These are phyloP conservation scores for Leonotis leonurus DNA, from an alignment of 257 asterid genomes.

Conservation along the genomic window DNA sequence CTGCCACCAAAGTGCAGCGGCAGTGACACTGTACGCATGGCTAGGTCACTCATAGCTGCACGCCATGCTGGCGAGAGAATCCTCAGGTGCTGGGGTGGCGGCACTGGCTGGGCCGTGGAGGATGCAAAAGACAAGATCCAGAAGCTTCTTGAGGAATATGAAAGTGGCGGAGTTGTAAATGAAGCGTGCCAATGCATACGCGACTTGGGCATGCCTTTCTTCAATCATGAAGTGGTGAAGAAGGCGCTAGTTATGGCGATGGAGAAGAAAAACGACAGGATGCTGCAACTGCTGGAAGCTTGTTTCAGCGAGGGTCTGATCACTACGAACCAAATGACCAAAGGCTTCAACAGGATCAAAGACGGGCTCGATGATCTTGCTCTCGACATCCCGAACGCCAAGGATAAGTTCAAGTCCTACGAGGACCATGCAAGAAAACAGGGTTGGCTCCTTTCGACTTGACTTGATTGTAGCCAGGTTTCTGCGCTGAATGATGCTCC, in stretches of 20 bases:
- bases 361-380: slow-evolving; percentile 94
- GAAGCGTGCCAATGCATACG: slow-evolving; percentile 98
- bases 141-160: slow-evolving; percentile 94
- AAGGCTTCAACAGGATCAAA: slow-evolving; percentile 77
- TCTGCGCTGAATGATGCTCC: slow-evolving; percentile 19
- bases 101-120: slow-evolving; percentile 99
- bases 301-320: slow-evolving; percentile 86
- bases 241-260: slow-evolving; percentile 96
- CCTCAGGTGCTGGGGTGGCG: slow-evolving; percentile 99
- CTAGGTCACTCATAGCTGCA: slow-evolving; percentile 75
- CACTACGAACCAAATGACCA: slow-evolving; percentile 88
- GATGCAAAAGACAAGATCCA: slow-evolving; percentile 94
- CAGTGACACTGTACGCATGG: slow-evolving; percentile 61
- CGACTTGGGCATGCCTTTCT: slow-evolving; percentile 85
- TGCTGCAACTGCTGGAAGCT: slow-evolving; percentile 68
- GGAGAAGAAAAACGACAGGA: slow-evolving; percentile 97
- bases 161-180: slow-evolving; percentile 74
- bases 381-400: slow-evolving; percentile 89
- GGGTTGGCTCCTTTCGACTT: slow-evolving; percentile 57
- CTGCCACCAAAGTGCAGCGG: slow-evolving; percentile 71
- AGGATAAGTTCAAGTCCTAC: slow-evolving; percentile 62
- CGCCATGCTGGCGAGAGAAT: slow-evolving; percentile 99
- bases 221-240: slow-evolving; percentile 96
- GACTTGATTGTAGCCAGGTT: slow-evolving; percentile 23
- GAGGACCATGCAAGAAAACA: slow-evolving; percentile 45